phyloP scores from a whole-genome alignment of 2,329 filamentous ascomycete species.

The Fusarium goolgardi region DNA sequence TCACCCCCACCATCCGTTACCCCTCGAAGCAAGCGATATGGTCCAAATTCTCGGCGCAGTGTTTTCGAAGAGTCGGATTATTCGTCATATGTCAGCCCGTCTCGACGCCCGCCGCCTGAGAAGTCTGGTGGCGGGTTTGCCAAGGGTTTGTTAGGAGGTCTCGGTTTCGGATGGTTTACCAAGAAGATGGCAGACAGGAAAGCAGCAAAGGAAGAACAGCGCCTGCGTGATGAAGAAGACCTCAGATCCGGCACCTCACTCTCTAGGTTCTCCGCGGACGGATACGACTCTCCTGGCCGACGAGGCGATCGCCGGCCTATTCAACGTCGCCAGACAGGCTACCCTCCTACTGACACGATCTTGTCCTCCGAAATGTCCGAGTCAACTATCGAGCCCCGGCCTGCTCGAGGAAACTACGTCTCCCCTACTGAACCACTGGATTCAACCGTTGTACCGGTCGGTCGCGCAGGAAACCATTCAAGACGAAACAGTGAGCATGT shows the following conservation, averaged over 20 bases:
- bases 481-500: conserved; percentile 54
- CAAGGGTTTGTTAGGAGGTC: conserved; percentile 68
- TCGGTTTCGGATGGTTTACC: conserved; percentile 76
- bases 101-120: conserved; percentile 63
- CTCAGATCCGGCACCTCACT: conserved; percentile 68
- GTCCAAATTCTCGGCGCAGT: conserved; percentile 58
- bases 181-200: conserved; percentile 71
- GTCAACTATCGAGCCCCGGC: conserved; percentile 51
- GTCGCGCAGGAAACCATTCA: conserved; percentile 53
- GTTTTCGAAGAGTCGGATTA: conserved; percentile 65
- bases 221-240: conserved; percentile 63
- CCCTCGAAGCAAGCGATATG: conserved; percentile 61
- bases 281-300: conserved; percentile 63
- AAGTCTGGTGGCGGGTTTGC: conserved; percentile 62
- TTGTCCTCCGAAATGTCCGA: conserved; percentile 53
- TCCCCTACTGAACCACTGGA: conserved; percentile 38
- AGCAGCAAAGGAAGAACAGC: conserved; percentile 60
- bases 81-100: conserved; percentile 72
- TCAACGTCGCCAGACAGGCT: conserved; percentile 49
- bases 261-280: conserved; percentile 77
- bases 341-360: conserved; percentile 42
- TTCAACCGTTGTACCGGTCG: conserved; percentile 18
- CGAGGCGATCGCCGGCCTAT: conserved; percentile 50
- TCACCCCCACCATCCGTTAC: conserved; percentile 57
- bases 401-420: conserved; percentile 45